These are phyloP conservation scores for Pyrenophora teres DNA, from an alignment of 2,329 filamentous ascomycete species.

Conservation along the genomic window DNA sequence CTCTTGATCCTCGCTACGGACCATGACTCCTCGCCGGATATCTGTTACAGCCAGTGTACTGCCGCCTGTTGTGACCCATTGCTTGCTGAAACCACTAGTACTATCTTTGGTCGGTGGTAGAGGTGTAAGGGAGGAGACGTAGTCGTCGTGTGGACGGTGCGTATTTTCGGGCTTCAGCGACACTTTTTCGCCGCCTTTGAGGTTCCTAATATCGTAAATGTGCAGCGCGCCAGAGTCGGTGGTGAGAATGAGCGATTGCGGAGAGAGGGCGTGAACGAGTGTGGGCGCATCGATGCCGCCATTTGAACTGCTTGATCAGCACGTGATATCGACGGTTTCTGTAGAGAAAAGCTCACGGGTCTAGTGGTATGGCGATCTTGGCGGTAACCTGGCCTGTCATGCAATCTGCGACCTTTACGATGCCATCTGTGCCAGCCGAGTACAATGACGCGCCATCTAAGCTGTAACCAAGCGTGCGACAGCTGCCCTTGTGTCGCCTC, in stretches of 20 bases:
- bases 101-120: conserved; percentile 79
- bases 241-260: conserved; percentile 83
- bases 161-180: conserved; percentile 71
- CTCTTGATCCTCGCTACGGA: conserved; percentile 91
- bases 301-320: conserved; percentile 45
- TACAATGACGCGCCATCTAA: conserved; percentile 73
- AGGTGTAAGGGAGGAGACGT: conserved; percentile 84
- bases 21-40: conserved; percentile 80
- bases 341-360: conserved; percentile 40
- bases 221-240: conserved; percentile 91
- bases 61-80: conserved; percentile 92
- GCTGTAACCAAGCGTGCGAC: conserved; percentile 77
- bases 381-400: conserved; percentile 71
- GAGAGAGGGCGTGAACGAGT: conserved; percentile 80
- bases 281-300: conserved; percentile 71
- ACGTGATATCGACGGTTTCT: not conserved
- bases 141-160: conserved; percentile 87
- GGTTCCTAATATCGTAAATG: conserved; percentile 78
- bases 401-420: conserved; percentile 64
- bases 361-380: conserved; percentile 76
- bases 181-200: conserved; percentile 45
- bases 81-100: conserved; percentile 87
- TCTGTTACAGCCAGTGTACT: conserved; percentile 91
- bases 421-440: conserved; percentile 65
- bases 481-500: conserved; percentile 90